These are phyloP conservation scores for Panicum hallii DNA, from an alignment of 202 grass and related monocot genomes.

Conservation along the genomic window DNA sequence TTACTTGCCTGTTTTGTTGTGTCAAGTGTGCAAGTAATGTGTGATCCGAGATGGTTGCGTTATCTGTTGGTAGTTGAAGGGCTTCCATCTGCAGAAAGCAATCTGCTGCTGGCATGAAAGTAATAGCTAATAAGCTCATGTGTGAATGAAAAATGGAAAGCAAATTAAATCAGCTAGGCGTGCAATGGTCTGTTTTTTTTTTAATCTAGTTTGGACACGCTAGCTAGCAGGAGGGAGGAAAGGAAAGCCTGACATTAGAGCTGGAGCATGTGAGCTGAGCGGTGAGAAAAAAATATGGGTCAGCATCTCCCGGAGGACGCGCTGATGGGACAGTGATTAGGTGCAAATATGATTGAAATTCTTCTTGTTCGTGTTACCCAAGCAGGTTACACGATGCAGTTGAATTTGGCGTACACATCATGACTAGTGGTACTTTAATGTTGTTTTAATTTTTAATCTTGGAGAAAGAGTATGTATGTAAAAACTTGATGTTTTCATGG, in stretches of 20 bases:
- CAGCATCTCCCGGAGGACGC: conserved; percentile 23
- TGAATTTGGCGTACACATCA: neutral
- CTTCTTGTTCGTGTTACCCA: no score
- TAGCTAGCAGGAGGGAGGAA: neutral
- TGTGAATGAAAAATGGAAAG: neutral
- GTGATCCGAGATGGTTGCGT: neutral
- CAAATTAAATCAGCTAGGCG: neutral
- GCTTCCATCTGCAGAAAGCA: conserved; percentile 34
- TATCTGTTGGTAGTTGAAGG: conserved; percentile 40
- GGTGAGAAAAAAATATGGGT: neutral
- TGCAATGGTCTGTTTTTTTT: neutral
- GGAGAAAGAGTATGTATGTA: neutral
- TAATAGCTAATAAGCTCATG: neutral
- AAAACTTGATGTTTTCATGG: no score
- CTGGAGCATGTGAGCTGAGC: neutral
- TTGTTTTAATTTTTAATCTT: neutral
- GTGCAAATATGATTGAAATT: no score
- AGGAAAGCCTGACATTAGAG: neutral
- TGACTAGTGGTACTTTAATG: neutral
- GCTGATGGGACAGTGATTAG: no score
- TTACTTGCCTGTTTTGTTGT: neutral
- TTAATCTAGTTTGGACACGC: neutral
- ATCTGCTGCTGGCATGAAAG: neutral
- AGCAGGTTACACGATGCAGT: neutral
- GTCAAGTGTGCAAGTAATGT: neutral